Evolutionary conservation across 306 rosid species (phyloP).

Genomic region (Cicer yamashitae): DNA sequence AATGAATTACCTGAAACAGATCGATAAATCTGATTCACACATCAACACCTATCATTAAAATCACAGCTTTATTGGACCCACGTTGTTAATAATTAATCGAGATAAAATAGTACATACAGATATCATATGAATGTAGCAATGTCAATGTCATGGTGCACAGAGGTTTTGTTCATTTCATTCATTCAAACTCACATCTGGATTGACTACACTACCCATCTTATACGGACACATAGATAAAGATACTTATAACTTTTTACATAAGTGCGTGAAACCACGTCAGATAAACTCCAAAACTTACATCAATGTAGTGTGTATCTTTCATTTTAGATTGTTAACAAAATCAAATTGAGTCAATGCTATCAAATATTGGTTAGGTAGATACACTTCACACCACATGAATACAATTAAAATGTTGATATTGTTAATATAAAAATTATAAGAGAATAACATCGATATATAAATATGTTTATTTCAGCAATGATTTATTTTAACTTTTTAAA

Average conservation of each 20-base stretch:
- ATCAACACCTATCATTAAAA: constrained; percentile 15
- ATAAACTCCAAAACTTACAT: constrained; percentile 47
- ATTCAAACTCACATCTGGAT: constrained; percentile 41
- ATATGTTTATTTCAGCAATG: too few relatives aligned
- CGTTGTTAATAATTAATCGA: constrained; percentile 16
- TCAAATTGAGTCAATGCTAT: too few relatives aligned
- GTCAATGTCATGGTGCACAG: constrained; percentile 21
- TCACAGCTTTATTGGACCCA: constrained; percentile 36
- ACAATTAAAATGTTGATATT: too few relatives aligned
- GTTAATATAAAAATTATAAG: too few relatives aligned
- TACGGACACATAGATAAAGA: constrained; percentile 15
- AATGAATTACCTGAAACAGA: background rate
- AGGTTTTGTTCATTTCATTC: background rate
- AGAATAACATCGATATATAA: too few relatives aligned
- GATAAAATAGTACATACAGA: background rate
- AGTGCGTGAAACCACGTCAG: constrained; percentile 45
- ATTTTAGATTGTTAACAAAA: too few relatives aligned
- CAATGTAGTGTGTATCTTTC: too few relatives aligned
- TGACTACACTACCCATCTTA: constrained; percentile 2
- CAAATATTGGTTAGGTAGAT: too few relatives aligned
- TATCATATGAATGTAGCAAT: constrained; percentile 26
- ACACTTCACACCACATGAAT: too few relatives aligned
- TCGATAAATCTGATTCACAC: constrained; percentile 12
- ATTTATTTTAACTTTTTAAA: too few relatives aligned
- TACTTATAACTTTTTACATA: constrained; percentile 19